Percentiles rank a stretch among this genome's conserved stretches.
Evolutionary conservation across 2,329 filamentous ascomycete genomes (phyloP).

Genomic region (Cercospora brassicicola): DNA sequence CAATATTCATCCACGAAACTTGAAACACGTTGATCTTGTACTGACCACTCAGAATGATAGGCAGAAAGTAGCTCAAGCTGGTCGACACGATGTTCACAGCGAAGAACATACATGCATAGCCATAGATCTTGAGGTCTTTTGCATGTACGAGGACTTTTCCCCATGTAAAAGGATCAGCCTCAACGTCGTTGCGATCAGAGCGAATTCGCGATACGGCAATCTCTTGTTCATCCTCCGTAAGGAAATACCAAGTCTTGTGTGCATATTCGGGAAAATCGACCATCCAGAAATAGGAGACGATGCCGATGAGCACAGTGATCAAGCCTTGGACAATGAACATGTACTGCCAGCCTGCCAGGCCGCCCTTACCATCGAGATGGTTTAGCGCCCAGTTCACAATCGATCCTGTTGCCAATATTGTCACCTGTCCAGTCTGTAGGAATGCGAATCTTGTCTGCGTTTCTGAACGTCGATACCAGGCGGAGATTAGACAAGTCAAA

Average conservation of each 20-base stretch:
- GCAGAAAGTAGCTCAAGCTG: constrained; percentile 64
- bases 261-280: constrained; percentile 67
- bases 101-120: constrained; percentile 65
- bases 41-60: constrained; percentile 40
- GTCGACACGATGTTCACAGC: constrained; percentile 67
- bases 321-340: constrained; percentile 68
- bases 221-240: constrained; percentile 57
- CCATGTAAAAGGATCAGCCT: constrained; percentile 58
- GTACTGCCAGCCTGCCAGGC: constrained; percentile 65
- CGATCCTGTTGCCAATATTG: constrained; percentile 64
- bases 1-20: neutral
- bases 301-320: constrained; percentile 59
- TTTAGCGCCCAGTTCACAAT: constrained; percentile 72
- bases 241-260: constrained; percentile 58
- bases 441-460: constrained; percentile 67
- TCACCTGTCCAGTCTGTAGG: constrained; percentile 64
- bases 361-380: constrained; percentile 57
- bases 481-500: constrained; percentile 53
- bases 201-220: constrained; percentile 61
- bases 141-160: constrained; percentile 58
- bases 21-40: neutral
- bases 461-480: constrained; percentile 64
- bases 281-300: constrained; percentile 69
- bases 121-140: constrained; percentile 62
- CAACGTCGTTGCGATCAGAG: constrained; percentile 60